A percentile compares a stretch with the other conserved stretches of the same genome.
phyloP scores from a whole-genome alignment of 768 basidiomycete genomes.

The Butyriboletus loyo region DNA sequence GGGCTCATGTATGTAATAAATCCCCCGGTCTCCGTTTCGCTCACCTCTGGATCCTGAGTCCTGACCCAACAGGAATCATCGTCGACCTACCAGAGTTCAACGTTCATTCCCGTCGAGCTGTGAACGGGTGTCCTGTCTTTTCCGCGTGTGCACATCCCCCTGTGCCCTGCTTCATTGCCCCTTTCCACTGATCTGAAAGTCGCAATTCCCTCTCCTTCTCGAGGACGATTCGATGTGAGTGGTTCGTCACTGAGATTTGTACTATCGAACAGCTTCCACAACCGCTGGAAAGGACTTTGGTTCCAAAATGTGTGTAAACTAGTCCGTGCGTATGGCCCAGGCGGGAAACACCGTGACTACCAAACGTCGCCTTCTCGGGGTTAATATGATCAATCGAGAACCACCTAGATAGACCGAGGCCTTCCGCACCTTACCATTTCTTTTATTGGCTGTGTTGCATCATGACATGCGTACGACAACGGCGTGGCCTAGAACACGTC shows the following conservation, averaged over 20 bases:
- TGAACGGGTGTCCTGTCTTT: constrained; percentile 6
- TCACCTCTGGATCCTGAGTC: background rate
- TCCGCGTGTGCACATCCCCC: constrained; percentile 7
- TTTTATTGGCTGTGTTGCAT: constrained; percentile 3
- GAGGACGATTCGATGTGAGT: constrained; percentile 3
- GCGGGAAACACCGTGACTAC: constrained; percentile 1
- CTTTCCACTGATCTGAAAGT: constrained; percentile 4
- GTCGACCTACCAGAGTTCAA: constrained; percentile 1
- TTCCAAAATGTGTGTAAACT: constrained; percentile 8
- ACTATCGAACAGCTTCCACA: constrained; percentile 2
- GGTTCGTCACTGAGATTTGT: constrained; percentile 15
- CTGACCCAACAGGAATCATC: constrained; percentile 12
- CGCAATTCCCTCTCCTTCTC: constrained; percentile 5
- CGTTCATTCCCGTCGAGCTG: constrained; percentile 24
- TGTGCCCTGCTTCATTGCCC: constrained; percentile 17
- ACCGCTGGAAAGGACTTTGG: constrained; percentile 4
- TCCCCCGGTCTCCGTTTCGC: background rate
- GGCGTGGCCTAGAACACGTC: background rate
- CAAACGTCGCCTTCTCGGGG: constrained; percentile 5
- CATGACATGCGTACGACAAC: constrained; percentile 3
- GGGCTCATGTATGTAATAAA: constrained; percentile 23
- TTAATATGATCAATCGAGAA: constrained; percentile 12
- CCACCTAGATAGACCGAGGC: constrained; percentile 2
- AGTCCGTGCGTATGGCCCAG: background rate
- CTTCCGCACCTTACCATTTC: background rate